Evolutionary conservation across 2,329 filamentous ascomycete species (phyloP), one percentile per base, ranked within the genome.

Genomic region (Pyricularia sp.): DNA sequence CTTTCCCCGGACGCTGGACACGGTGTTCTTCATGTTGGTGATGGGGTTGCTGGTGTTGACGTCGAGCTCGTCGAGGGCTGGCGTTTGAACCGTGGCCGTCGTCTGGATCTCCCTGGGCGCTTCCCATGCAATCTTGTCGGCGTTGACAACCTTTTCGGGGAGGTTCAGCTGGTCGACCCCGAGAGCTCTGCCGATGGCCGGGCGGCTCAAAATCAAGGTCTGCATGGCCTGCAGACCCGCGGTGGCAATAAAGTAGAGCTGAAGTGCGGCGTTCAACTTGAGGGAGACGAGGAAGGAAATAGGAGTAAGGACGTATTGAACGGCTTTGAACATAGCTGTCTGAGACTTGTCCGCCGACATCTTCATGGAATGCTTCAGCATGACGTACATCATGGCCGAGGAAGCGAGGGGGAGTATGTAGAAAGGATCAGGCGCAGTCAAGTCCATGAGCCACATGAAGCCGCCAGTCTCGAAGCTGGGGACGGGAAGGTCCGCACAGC

Each of bases 401-500:
- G 88, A 87, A 1, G 84, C 69, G 2, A 87, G 71, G 1, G 95
- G 95, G 36, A 98, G 80, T 59, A 95, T 77, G 73, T 87, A 94
- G 74, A 84, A 90, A 0, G 95, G 94, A 78, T 99, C 95, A 1
- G 86, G 78, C 26, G 88, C 76, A 0, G 92, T 90, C 71, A 99
- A 79, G 77, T 98, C 91, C 1, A 82, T 79, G 72, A 98, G 86
- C 95, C 95, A 99, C 59, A 89, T 79, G 50, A 89, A 79, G 2
- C 92, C 90, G 36, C 91, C 92, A 0, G 80, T 81, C 73, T 92
- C 86, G 72, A 98, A 78, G 0, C 88, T 90, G 0, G 94, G 94
- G 5, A 97, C 92, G 4, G 94, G 94, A 65, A 98, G 81, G 26
- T 83, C 78, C 1, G 87, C 79, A 91, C 97, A 96, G 72, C 85